These are phyloP conservation scores for Wallacemonas sp. DNA, from an alignment of 208 protist genomes.

Conservation along the genomic window DNA sequence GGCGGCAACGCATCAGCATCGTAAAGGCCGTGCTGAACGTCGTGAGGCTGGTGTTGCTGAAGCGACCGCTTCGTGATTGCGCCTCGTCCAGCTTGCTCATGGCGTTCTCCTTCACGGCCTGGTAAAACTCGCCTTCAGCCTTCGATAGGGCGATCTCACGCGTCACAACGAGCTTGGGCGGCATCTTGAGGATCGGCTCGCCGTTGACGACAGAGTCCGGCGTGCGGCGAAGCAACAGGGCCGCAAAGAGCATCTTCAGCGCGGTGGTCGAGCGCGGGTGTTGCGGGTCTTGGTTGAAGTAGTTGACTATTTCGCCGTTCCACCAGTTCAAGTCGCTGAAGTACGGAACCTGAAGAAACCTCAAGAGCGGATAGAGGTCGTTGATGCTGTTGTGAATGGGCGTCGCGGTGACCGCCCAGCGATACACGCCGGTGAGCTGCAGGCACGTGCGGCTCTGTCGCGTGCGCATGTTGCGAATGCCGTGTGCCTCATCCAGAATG, in stretches of 20 bases:
- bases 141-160: conserved; percentile 30
- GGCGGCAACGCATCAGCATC: conserved; percentile 84
- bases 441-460: conserved; percentile 41
- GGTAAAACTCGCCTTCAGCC: conserved; percentile 49
- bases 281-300: conserved; percentile 37
- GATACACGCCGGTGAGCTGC: conserved; percentile 36
- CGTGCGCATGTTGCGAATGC: conserved; percentile 71
- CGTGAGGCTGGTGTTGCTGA: conserved; percentile 12
- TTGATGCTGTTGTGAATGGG: conserved; percentile 71
- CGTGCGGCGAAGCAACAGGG: conserved; percentile 61
- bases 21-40: conserved; percentile 75
- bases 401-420: conserved; percentile 66
- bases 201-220: conserved; percentile 47
- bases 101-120: conserved; percentile 41
- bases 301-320: conserved; percentile 58
- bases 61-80: neutral
- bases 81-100: conserved; percentile 37
- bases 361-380: conserved; percentile 62
- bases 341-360: conserved; percentile 65
- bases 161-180: conserved; percentile 29
- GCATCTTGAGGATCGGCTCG: conserved; percentile 42
- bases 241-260: conserved; percentile 46
- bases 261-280: conserved; percentile 52
- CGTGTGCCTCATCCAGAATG: conserved; percentile 91
- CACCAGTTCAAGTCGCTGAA: conserved; percentile 64